Percentiles rank a stretch among this genome's conserved stretches.
Evolutionary conservation across 2,329 filamentous ascomycete genomes (phyloP).

Genomic region (Fusarium brachygibbosum): DNA sequence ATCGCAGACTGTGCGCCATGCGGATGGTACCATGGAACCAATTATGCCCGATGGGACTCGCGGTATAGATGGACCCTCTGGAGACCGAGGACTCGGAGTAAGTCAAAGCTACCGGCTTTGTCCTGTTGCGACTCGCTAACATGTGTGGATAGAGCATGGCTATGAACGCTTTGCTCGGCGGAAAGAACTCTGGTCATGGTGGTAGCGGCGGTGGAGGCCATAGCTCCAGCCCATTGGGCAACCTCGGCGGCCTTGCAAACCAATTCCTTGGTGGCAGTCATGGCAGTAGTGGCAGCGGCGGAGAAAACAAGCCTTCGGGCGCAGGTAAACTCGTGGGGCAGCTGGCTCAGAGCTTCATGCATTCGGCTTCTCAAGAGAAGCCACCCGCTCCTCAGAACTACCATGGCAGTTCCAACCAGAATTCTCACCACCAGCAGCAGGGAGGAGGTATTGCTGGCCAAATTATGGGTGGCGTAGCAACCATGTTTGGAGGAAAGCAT

Average conservation of each 20-base stretch:
- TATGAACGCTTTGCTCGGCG: slow-evolving; percentile 69
- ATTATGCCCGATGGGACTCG: slow-evolving; percentile 66
- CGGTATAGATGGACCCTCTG: slow-evolving; percentile 64
- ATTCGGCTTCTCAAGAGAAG: slow-evolving; percentile 60
- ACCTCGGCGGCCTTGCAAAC: slow-evolving; percentile 61
- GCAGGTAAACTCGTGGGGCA: slow-evolving; percentile 70
- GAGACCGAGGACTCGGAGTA: slow-evolving; percentile 76
- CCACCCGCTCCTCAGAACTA: slow-evolving; percentile 62
- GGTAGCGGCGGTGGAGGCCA: slow-evolving; percentile 49
- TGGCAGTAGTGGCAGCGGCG: slow-evolving; percentile 45
- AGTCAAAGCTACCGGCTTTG: slow-evolving; percentile 52
- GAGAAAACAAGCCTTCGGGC: slow-evolving; percentile 56
- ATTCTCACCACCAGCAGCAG: slow-evolving; percentile 50
- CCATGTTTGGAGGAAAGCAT: slow-evolving; percentile 66
- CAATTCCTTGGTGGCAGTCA: slow-evolving; percentile 60
- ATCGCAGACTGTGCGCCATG: slow-evolving; percentile 70
- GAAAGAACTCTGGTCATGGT: slow-evolving; percentile 55
- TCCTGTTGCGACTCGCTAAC: slow-evolving; percentile 27
- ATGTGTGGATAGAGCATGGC: slow-evolving; percentile 63
- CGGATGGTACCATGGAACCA: slow-evolving; percentile 73
- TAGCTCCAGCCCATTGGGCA: slow-evolving; percentile 54
- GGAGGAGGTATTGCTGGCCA: slow-evolving; percentile 64
- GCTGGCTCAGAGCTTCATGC: slow-evolving; percentile 68
- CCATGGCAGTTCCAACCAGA: slow-evolving; percentile 61
- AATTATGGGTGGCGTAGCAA: slow-evolving; percentile 68